Evolutionary conservation across 176 grass and related monocot species (phyloP).

Genomic region (maize (Zea mays)): DNA sequence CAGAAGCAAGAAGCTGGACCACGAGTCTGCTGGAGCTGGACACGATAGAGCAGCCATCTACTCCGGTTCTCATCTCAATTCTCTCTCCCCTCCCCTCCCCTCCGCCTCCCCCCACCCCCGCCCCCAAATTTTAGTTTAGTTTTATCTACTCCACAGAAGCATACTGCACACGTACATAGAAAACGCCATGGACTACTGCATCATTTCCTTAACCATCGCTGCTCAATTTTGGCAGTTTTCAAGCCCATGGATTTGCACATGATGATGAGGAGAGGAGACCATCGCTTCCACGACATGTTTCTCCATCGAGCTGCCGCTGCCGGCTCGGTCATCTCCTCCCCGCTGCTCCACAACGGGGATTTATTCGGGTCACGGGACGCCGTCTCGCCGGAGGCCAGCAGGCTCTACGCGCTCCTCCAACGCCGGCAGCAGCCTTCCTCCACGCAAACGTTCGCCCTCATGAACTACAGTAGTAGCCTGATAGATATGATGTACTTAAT

Average conservation of each 20-base stretch:
- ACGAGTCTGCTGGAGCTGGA: conserved; percentile 53
- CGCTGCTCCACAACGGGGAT: conserved; percentile 39
- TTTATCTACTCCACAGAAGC: conserved; percentile 3
- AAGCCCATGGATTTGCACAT: conserved; percentile 83
- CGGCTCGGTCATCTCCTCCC: conserved; percentile 34
- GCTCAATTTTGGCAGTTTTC: conserved; percentile 54
- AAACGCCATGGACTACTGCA: conserved; percentile 10
- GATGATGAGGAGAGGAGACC: conserved; percentile 85
- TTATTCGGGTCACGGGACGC: conserved; percentile 47
- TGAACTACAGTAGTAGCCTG: conserved; percentile 41
- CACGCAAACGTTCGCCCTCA: conserved; percentile 69
- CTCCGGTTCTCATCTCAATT: conserved; percentile 39
- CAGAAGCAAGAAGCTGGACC: conserved; percentile 90
- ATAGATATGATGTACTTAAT: conserved; percentile 54
- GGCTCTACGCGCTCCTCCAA: conserved; percentile 52
- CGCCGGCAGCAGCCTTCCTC: conserved; percentile 40
- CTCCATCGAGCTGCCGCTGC: conserved; percentile 52
- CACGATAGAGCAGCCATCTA: conserved; percentile 60
- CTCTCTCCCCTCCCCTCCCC: conserved; percentile 9
- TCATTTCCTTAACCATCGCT: conserved; percentile 14
- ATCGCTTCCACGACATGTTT: conserved; percentile 66
- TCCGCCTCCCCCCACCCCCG: too few relatives aligned
- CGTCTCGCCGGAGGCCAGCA: conserved; percentile 37
- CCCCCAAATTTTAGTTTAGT: neutral
- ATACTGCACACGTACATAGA: conserved; percentile 2